phyloP scores from a whole-genome alignment of 2,329 filamentous ascomycete species.

The Colletotrichum simmondsii region DNA sequence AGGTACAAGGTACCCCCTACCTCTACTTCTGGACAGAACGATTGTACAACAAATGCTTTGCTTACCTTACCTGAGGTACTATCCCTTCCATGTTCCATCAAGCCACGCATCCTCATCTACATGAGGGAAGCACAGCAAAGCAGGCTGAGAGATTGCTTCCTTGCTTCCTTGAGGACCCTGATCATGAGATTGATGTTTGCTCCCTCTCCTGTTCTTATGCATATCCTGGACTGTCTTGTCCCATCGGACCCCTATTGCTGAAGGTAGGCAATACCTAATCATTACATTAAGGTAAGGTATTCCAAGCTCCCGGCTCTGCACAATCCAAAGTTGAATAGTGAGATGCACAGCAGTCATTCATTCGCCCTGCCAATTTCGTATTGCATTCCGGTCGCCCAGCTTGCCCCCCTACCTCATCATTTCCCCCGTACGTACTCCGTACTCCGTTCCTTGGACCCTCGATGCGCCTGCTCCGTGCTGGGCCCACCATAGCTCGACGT shows the following conservation, averaged over 20 bases:
- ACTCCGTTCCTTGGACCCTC: not conserved
- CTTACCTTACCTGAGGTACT: not conserved
- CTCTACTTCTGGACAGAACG: not conserved
- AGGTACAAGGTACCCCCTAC: not conserved
- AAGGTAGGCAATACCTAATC: conserved; percentile 1
- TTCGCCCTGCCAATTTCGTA: conserved; percentile 1
- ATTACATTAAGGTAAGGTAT: not conserved
- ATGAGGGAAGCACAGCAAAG: not conserved
- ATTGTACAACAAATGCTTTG: not conserved
- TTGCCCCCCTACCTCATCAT: not conserved
- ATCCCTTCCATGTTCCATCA: not conserved
- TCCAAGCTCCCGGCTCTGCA: conserved; percentile 3
- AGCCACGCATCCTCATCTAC: conserved; percentile 12
- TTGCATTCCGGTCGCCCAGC: conserved; percentile 1
- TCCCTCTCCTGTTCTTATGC: not conserved
- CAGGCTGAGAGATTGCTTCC: not conserved
- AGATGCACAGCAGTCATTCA: not conserved
- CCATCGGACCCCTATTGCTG: not conserved
- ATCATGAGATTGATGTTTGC: no score
- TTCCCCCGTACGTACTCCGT: conserved; percentile 1
- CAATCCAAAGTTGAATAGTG: not conserved
- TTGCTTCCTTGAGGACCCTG: not conserved
- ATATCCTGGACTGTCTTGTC: not conserved
- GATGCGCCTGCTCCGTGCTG: not conserved
- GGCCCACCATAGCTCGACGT: conserved; percentile 19